Base-by-base conservation (phyloP, 768 basidiomycete genomes). In the Trametes meyenii region DNA sequence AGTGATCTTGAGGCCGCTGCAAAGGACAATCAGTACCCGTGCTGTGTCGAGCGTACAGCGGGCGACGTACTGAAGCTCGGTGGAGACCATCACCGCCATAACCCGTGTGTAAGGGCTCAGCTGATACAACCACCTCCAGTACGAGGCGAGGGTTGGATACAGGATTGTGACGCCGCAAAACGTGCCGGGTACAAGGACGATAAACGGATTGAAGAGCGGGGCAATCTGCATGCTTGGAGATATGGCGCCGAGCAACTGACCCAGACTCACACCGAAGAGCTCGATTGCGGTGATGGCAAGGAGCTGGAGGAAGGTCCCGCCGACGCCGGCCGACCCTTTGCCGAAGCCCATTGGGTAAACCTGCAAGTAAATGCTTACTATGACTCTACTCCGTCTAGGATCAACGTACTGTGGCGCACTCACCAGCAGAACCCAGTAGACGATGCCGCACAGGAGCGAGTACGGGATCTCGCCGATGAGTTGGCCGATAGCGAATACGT, bases 121-220 rank as follows among this genome's bases (percentile, higher is more conserved):
- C 62, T 86, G 79, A 72, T 94, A 94, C 16, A 93, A 72, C 90
- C 91, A 94, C 63, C 82, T 77, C 88, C 88, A 92, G 79, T 91
- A 92, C 29, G 71, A 70, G 11, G 80, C 79, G 71, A 92, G 73
- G 4, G 79, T 80, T 0, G 86, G 83, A 59, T 82, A 87, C 0
- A 89, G 90, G 56, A 92, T 84, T 1, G 88, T 88, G 16, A 92
- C 89, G 70, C 92, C 92, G 66, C 89, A 91, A 82, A 93, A 93
- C 16, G 86, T 81, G 4, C 83, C 74, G 52, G 92, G 82, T 40
- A 88, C 76, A 35, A 87, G 72, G 44, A 81, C 77, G 50, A 92
- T 62, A 79, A 91, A 88, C 1, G 92, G 92, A 71, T 90, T 93
- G 77, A 87, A 88, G 57, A 94, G 75, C 6, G 89, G 89, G 11